phyloP scores from a whole-genome alignment of 805 yeast species.

The Ogataea populi-albae region DNA sequence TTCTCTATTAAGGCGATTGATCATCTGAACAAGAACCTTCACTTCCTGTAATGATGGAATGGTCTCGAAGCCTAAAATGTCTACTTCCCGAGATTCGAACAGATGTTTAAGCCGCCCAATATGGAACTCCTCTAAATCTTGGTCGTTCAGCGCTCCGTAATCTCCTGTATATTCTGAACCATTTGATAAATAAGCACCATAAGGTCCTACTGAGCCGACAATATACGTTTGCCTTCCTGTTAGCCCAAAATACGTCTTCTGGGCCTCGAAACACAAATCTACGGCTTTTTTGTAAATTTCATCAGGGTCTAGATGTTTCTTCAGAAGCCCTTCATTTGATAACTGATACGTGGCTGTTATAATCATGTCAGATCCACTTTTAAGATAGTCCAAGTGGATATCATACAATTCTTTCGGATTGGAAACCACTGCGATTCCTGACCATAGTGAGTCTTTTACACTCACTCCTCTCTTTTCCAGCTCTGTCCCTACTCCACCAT shows the following conservation, averaged over 20 bases:
- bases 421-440: slow-evolving; percentile 49
- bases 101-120: slow-evolving; percentile 41
- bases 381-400: slow-evolving; percentile 50
- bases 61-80: slow-evolving; percentile 67
- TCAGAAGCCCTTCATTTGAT: slow-evolving; percentile 40
- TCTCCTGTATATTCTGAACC: slow-evolving; percentile 76
- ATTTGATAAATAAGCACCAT: slow-evolving; percentile 64
- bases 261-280: slow-evolving; percentile 24
- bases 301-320: slow-evolving; percentile 21
- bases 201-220: slow-evolving; percentile 74
- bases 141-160: slow-evolving; percentile 42
- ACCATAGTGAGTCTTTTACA: slow-evolving; percentile 56
- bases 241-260: slow-evolving; percentile 13
- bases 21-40: slow-evolving; percentile 42
- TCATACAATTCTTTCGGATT: slow-evolving; percentile 42
- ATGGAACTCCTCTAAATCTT: slow-evolving; percentile 50
- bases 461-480: slow-evolving; percentile 47
- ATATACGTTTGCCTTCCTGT: slow-evolving; percentile 27
- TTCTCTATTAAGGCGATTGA: slow-evolving; percentile 28
- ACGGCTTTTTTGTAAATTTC: slow-evolving; percentile 23
- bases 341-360: slow-evolving; percentile 63
- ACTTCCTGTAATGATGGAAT: slow-evolving; percentile 62
- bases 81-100: slow-evolving; percentile 41
- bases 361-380: slow-evolving; percentile 53
- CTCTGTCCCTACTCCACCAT: slow-evolving; percentile 69